Conservation (phyloP, 176 grass and related monocot species). For the Carex littledalei region DNA sequence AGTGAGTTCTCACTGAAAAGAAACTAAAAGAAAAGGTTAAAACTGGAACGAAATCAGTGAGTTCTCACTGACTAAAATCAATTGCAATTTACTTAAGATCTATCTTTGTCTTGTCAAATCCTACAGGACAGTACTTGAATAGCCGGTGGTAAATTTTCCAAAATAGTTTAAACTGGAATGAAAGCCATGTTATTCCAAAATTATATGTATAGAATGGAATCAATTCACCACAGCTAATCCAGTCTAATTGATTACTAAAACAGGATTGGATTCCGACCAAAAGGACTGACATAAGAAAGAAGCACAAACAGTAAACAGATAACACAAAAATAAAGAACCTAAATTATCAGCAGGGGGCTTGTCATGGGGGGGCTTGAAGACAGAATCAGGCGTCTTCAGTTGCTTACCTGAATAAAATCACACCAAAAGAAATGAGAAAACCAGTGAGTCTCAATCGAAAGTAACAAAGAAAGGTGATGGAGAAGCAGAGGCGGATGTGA, state of each 20-base stretch:
- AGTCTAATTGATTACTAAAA: background rate
- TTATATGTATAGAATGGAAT: background rate
- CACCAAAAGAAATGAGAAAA: background rate
- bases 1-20: background rate
- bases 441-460: background rate
- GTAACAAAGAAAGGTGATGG: slow-evolving; percentile 18
- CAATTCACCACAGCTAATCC: background rate
- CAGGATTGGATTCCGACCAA: background rate
- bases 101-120: slow-evolving; percentile 48
- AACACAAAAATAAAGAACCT: background rate
- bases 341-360: slow-evolving; percentile 5
- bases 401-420: background rate
- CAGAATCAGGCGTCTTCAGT: slow-evolving; percentile 5
- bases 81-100: background rate
- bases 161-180: background rate
- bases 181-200: background rate
- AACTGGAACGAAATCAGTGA: no score
- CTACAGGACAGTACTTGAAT: slow-evolving; percentile 26
- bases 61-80: no score
- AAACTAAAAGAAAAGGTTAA: background rate
- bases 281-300: background rate
- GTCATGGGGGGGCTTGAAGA: slow-evolving; percentile 15
- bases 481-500: slow-evolving; percentile 9
- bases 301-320: background rate
- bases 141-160: background rate